Base-by-base conservation (phyloP, 169 alveolate species). In the Amoebophrya sp. region DNA sequence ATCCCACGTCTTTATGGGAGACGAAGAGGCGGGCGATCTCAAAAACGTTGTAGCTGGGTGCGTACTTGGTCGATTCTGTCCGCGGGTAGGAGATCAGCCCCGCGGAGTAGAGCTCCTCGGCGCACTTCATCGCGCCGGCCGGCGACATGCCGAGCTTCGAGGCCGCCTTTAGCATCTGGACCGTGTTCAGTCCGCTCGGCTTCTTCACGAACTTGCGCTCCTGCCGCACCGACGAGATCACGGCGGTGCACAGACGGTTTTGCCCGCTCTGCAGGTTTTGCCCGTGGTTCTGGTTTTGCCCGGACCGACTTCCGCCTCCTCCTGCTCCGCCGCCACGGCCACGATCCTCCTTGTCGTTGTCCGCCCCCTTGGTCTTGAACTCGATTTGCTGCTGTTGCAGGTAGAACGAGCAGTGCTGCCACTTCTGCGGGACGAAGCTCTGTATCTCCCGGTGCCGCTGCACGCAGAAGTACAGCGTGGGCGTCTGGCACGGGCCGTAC, bases 401-500 rank as follows among this genome's bases (percentile, higher is more conserved):
- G 96, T 96, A 1, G 23, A 58, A 58, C 78, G 78, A 13, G 29
- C 38, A 10, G 10, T 58, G 29, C 34, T 58, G 39, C 78, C 78
- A 58, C 78, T 58, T 58, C 90, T 96, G 96, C 16, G 98, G 95
- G 34, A 92, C 93, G 92, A 97, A 97, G 69, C 95, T 92, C 90
- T 93, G 94, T 16, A 97, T 97, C 89, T 94, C 96, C 67, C 97
- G 97, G 88, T 96, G 96, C 93, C 98, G 94, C 88, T 96, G 94
- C 0, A 97, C 98, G 92, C 98, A 95, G 94, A 97, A 97, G 92
- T 97, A 97, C 58, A 97, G 95, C 2, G 99, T 97, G 15, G 99
- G 99, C 40, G 99, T 97, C 93, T 97, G 97, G 91, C 99, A 97
- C 15, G 99, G 99, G 0, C 99, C 99, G 94, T 96, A 97, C 18